Conservation (phyloP, 208 protist genomes). For the Trypanosoma brucei region DNA sequence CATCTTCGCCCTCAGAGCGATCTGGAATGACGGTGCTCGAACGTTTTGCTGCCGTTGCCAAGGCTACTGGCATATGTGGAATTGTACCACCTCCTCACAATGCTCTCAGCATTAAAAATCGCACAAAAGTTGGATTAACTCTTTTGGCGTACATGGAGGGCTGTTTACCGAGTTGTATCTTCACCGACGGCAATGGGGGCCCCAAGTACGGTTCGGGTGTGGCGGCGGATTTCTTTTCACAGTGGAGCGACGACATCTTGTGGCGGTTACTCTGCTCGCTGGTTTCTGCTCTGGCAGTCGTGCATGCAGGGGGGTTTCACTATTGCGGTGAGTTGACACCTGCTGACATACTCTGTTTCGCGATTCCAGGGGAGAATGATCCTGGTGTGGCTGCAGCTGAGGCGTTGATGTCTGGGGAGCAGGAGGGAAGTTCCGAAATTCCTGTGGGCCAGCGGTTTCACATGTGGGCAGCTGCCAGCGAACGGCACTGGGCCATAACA, state of each 20-base stretch:
- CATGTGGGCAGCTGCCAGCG: slow-evolving; percentile 20
- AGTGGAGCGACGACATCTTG: slow-evolving; percentile 72
- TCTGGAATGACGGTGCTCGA: slow-evolving; percentile 12
- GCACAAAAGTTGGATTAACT: slow-evolving; percentile 18
- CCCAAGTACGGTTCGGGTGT: neutral
- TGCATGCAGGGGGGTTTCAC: slow-evolving; percentile 59
- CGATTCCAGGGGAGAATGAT: slow-evolving; percentile 18
- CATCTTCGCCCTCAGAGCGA: neutral
- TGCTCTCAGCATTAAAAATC: slow-evolving; percentile 7
- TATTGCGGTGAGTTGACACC: slow-evolving; percentile 56
- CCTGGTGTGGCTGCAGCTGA: neutral
- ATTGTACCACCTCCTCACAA: slow-evolving; percentile 6
- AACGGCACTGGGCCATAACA: slow-evolving; percentile 23
- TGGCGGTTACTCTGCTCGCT: slow-evolving; percentile 68
- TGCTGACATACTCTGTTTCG: slow-evolving; percentile 68
- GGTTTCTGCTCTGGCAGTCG: slow-evolving; percentile 52
- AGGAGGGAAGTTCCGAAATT: neutral
- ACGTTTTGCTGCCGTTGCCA: slow-evolving; percentile 18
- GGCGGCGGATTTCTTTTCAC: slow-evolving; percentile 17
- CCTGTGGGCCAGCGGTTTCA: slow-evolving; percentile 18
- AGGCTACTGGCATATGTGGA: slow-evolving; percentile 21
- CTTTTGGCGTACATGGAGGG: slow-evolving; percentile 23
- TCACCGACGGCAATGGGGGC: neutral
- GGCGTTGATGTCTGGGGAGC: neutral
- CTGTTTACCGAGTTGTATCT: slow-evolving; percentile 9